These are phyloP conservation scores for Trichoderma atrobrunneum DNA, from an alignment of 2,329 filamentous ascomycete genomes.

Conservation along the genomic window DNA sequence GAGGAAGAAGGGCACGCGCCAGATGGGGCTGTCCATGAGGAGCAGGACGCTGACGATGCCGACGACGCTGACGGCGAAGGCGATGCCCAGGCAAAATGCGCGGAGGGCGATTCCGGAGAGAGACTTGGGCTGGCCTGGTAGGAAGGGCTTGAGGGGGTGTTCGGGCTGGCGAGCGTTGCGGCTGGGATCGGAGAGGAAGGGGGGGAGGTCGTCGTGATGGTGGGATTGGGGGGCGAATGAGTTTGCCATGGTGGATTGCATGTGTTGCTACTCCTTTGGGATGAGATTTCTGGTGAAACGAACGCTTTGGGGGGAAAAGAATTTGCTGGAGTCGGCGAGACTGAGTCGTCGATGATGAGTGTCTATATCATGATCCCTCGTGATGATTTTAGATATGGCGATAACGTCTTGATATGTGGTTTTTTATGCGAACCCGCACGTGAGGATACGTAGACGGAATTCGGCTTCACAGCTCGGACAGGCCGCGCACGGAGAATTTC, in stretches of 20 bases:
- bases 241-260: conserved; percentile 11
- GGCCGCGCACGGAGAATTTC: neutral
- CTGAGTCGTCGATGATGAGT: neutral
- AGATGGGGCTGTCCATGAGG: conserved; percentile 47
- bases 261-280: neutral
- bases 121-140: conserved; percentile 51
- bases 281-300: neutral
- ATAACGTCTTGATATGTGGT: neutral
- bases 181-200: conserved; percentile 22
- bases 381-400: neutral
- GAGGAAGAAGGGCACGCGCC: conserved; percentile 66
- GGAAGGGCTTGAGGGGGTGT: conserved; percentile 33
- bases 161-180: neutral
- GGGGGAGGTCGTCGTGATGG: neutral
- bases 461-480: neutral
- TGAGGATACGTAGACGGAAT: neutral
- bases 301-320: neutral
- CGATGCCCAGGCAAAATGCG: conserved; percentile 52
- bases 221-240: neutral
- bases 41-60: conserved; percentile 33
- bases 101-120: conserved; percentile 59
- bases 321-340: neutral
- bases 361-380: neutral
- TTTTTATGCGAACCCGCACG: neutral
- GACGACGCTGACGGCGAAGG: conserved; percentile 38